These are phyloP conservation scores for Ceratocystis diversiconidia DNA, from an alignment of 2,329 filamentous ascomycete genomes.

Conservation along the genomic window DNA sequence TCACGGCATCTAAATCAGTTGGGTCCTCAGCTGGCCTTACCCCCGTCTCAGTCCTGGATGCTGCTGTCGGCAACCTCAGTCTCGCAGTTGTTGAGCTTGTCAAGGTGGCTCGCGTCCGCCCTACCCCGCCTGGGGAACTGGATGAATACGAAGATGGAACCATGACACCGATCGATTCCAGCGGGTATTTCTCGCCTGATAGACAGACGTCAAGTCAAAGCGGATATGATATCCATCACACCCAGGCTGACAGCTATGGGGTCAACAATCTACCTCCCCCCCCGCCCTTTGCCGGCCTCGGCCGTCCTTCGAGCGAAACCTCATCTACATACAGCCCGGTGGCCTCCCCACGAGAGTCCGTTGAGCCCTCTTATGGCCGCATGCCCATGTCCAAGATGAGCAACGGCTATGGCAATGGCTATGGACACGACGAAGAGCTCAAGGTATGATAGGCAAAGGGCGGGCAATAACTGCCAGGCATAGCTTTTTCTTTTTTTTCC, in stretches of 20 bases:
- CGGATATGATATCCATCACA: constrained; percentile 14
- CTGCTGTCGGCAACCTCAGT: constrained; percentile 79
- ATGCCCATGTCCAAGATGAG: constrained; percentile 12
- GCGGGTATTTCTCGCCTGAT: constrained; percentile 51
- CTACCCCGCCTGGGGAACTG: constrained; percentile 60
- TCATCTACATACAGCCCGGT: constrained; percentile 64
- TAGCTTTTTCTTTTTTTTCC: background rate
- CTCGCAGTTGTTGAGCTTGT: constrained; percentile 76
- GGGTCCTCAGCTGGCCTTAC: constrained; percentile 68
- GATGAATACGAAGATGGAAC: constrained; percentile 60
- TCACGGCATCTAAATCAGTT: constrained; percentile 89
- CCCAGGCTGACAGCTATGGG: constrained; percentile 5
- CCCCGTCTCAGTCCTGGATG: constrained; percentile 85
- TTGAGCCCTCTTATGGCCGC: constrained; percentile 24
- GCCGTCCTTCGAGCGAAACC: constrained; percentile 46
- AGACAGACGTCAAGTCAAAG: constrained; percentile 23
- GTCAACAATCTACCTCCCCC: constrained; percentile 30
- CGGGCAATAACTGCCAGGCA: background rate
- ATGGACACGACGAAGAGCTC: constrained; percentile 16
- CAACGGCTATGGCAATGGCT: constrained; percentile 14
- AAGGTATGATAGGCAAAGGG: constrained; percentile 15
- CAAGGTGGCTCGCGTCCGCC: constrained; percentile 66
- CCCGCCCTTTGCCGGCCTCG: constrained; percentile 44
- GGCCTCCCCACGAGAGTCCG: constrained; percentile 50
- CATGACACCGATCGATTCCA: constrained; percentile 50